Evolutionary conservation across 2,329 filamentous ascomycete genomes (phyloP).

Genomic region (Coniochaeta sp.): DNA sequence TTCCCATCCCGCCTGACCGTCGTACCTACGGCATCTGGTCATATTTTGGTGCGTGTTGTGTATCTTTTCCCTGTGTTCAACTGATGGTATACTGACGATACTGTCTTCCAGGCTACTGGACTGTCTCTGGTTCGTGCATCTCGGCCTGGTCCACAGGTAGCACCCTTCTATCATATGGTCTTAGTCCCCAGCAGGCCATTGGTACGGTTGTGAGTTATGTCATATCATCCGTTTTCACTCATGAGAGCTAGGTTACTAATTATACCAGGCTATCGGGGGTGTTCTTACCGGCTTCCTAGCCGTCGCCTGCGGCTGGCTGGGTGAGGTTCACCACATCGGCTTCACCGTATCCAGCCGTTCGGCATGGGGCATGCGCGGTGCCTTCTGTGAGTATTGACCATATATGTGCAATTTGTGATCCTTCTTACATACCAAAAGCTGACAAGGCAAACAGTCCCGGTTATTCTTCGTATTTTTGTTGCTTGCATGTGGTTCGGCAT

Average conservation of each 20-base stretch:
- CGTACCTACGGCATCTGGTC: slow-evolving; percentile 18
- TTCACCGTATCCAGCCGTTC: slow-evolving; percentile 17
- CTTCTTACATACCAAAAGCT: slow-evolving; percentile 6
- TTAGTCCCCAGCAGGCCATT: slow-evolving; percentile 19
- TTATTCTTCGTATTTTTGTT: slow-evolving; percentile 18
- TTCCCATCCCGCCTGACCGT: slow-evolving; percentile 18
- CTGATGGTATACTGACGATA: not conserved
- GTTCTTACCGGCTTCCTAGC: slow-evolving; percentile 5
- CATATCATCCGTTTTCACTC: not conserved
- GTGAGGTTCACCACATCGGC: slow-evolving; percentile 14
- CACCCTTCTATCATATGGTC: slow-evolving; percentile 16
- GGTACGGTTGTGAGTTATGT: slow-evolving; percentile 7
- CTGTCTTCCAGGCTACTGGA: not conserved
- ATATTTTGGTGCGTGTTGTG: slow-evolving; percentile 15
- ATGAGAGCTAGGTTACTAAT: not conserved
- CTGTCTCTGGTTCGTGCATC: slow-evolving; percentile 6
- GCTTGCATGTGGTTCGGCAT: slow-evolving; percentile 20
- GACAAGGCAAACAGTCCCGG: slow-evolving; percentile 7
- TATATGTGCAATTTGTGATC: slow-evolving; percentile 5
- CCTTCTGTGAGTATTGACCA: slow-evolving; percentile 4
- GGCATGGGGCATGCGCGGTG: slow-evolving; percentile 6
- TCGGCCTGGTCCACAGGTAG: slow-evolving; percentile 18
- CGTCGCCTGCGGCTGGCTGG: slow-evolving; percentile 2
- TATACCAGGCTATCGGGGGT: not conserved
- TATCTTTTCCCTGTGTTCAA: not conserved